Conservation (phyloP, 805 yeast genomes). For the Ogataea glucozyma region DNA sequence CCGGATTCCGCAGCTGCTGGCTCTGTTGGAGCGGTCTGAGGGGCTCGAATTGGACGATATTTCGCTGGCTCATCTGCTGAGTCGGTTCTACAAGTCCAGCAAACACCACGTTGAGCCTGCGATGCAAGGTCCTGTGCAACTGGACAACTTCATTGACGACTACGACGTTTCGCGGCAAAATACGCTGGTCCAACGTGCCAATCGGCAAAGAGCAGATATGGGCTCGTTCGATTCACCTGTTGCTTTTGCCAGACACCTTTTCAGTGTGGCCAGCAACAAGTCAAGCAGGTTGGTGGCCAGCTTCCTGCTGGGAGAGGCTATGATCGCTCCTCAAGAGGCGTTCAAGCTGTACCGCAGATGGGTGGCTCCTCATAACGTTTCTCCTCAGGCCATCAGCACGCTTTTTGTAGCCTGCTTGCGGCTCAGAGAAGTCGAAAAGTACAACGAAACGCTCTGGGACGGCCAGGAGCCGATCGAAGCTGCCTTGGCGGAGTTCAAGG, state of each 20-base stretch:
- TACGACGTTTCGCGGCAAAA: conserved; percentile 10
- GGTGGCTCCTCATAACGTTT: conserved; percentile 22
- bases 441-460: conserved; percentile 43
- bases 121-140: conserved; percentile 12
- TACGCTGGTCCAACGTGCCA: conserved; percentile 10
- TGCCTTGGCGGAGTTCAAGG: conserved; percentile 57
- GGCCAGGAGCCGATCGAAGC: conserved; percentile 60
- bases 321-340: conserved; percentile 33
- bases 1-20: conserved; percentile 12
- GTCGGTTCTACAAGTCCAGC: conserved; percentile 30
- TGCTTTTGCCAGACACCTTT: conserved; percentile 29
- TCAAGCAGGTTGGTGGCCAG: conserved; percentile 28
- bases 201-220: background rate
- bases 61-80: conserved; percentile 26
- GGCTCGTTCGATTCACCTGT: conserved; percentile 21
- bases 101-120: conserved; percentile 13
- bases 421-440: conserved; percentile 19
- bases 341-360: conserved; percentile 30
- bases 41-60: conserved; percentile 28
- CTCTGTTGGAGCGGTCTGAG: conserved; percentile 15
- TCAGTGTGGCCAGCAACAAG: conserved; percentile 3
- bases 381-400: conserved; percentile 39
- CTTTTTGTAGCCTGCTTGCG: conserved; percentile 50
- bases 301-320: conserved; percentile 37
- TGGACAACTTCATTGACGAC: conserved; percentile 18